phyloP scores from a whole-genome alignment of 2,329 filamentous ascomycete genomes.

The Epichloe elymi region DNA sequence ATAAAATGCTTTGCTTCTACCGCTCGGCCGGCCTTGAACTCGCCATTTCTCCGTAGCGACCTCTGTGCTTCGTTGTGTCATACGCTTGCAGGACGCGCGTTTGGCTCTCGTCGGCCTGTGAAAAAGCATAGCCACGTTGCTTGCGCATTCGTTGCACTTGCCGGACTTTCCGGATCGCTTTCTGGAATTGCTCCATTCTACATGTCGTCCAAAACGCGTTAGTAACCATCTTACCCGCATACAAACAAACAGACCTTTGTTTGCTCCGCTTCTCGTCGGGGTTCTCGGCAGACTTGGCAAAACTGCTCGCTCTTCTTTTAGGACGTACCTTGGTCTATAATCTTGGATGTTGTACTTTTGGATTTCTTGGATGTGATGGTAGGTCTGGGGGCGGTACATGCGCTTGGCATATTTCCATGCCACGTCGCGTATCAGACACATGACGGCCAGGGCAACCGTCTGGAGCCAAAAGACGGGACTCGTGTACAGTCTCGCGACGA shows the following conservation, averaged over 20 bases:
- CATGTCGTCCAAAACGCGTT: no score
- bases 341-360: slow-evolving; percentile 99
- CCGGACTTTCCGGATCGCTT: slow-evolving; percentile 94
- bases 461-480: slow-evolving; percentile 88
- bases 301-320: no score
- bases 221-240: no score
- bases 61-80: slow-evolving; percentile 86
- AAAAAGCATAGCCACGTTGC: slow-evolving; percentile 96
- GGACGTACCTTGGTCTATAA: slow-evolving; percentile 72
- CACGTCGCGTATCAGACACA: slow-evolving; percentile 81
- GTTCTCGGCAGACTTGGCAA: no score
- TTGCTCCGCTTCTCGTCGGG: no score
- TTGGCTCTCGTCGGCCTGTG: slow-evolving; percentile 91
- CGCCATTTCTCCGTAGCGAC: slow-evolving; percentile 90
- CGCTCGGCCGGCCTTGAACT: slow-evolving; percentile 24
- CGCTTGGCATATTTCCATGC: slow-evolving; percentile 95
- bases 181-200: slow-evolving; percentile 99
- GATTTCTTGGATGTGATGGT: slow-evolving; percentile 98
- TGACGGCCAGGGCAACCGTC: slow-evolving; percentile 60
- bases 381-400: slow-evolving; percentile 92
- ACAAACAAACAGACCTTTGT: no score
- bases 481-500: slow-evolving; percentile 67
- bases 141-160: slow-evolving; percentile 99
- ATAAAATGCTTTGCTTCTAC: slow-evolving; percentile 3
- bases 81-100: slow-evolving; percentile 93